A percentile compares a stretch with the other conserved stretches of the same genome.
phyloP scores from a whole-genome alignment of 164 flowering plant species.

The Magnolia sinica region DNA sequence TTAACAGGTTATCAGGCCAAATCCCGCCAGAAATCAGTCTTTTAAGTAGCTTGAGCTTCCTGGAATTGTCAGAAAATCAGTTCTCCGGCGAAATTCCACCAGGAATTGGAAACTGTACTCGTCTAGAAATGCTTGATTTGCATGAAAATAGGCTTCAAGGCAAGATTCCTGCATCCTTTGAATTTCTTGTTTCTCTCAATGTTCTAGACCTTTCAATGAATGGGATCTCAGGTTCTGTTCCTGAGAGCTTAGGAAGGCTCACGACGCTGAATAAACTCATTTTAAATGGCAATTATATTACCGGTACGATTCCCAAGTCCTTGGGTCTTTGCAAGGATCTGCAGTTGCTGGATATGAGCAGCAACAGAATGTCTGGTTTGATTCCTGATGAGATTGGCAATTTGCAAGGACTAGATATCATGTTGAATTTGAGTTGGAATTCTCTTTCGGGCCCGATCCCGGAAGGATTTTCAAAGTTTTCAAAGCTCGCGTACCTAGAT shows the following conservation, averaged over 20 bases:
- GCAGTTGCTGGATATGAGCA: constrained; percentile 57
- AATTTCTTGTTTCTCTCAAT: constrained; percentile 34
- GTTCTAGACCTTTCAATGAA: constrained; percentile 58
- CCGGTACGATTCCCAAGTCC: constrained; percentile 45
- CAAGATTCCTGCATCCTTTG: constrained; percentile 37
- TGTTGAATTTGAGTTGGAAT: constrained; percentile 54
- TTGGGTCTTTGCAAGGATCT: constrained; percentile 47
- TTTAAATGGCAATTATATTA: constrained; percentile 40
- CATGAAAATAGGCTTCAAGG: constrained; percentile 48
- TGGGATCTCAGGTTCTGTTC: constrained; percentile 39
- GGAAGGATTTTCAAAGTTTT: constrained; percentile 38
- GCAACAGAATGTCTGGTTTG: constrained; percentile 37
- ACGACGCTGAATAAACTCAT: constrained; percentile 43
- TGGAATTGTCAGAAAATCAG: constrained; percentile 52
- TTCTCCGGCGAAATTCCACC: constrained; percentile 43
- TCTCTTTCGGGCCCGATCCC: constrained; percentile 46
- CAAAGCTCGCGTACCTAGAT: constrained; percentile 52
- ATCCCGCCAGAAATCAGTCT: constrained; percentile 51
- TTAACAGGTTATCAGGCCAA: constrained; percentile 42
- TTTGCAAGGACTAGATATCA: constrained; percentile 49
- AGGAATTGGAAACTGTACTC: constrained; percentile 47
- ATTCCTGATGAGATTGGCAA: constrained; percentile 52
- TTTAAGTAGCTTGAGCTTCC: constrained; percentile 40
- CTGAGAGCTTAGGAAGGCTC: constrained; percentile 46
- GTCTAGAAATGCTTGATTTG: constrained; percentile 56